Evolutionary conservation across 73 alveolate species (phyloP), one percentile per base, ranked within the genome.

Genomic region (Symbiodinium pilosum): DNA sequence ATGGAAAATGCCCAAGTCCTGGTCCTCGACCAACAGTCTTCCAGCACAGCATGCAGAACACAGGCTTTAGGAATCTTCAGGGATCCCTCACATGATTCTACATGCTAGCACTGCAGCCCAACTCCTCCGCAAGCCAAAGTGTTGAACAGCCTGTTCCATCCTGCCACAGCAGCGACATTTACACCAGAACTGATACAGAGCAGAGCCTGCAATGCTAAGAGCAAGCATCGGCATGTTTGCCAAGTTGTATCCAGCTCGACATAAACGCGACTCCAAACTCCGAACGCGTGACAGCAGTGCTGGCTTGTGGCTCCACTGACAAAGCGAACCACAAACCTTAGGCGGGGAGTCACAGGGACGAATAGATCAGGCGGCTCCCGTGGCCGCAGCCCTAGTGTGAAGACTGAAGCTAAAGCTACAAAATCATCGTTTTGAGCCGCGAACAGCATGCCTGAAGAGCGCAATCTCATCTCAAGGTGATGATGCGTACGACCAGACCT

Each of bases 281-380:
- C 14, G 59, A 6, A 36, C 21, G 77, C 77, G 28, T 64, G 77
- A 64, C 77, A 26, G 36, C 32, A 24, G 41, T 24, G 28, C 77
- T 64, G 77, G 77, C 77, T 64, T 18, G 77, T 64, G 7, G 77
- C 77, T 64, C 77, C 77, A 36, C 77, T 64, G 38, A 64, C 77
- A 26, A 64, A 64, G 30, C 77, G 77, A 24, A 64, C 77, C 38
- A 64, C 77, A 28, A 64, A 64, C 77, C 77, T 64, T 11, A 6
- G 36, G 14, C 59, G 59, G 6, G 59, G 59, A 11, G 64, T 11
- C 24, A 54, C 71, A 54, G 71, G n/a, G 16, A 30, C 34, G 68
- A 24, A 51, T 16, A 24, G 21, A 16, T 51, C 21, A 16, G 4
- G 68, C 28, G 21, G 68, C 68, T 24, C 21, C 28, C 68, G 21